phyloP scores from a whole-genome alignment of 208 protist genomes.

The Trypanosoma cruzi region DNA sequence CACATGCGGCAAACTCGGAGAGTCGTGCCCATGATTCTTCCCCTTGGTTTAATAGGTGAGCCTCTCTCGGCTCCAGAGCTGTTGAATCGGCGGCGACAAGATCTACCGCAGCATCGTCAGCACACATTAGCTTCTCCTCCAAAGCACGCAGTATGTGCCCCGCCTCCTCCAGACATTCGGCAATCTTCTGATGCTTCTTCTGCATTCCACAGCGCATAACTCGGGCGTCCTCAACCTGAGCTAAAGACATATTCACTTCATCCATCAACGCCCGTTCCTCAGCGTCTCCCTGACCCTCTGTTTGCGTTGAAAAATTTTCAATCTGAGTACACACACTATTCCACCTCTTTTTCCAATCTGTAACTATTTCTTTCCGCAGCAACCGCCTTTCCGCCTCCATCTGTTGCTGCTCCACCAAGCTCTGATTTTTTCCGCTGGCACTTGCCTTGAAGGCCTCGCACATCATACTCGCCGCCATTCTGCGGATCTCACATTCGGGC shows the following conservation, averaged over 20 bases:
- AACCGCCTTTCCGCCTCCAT: background rate
- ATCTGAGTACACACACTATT: background rate
- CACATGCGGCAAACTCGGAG: background rate
- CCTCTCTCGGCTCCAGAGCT: background rate
- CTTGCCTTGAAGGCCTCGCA: slow-evolving; percentile 31
- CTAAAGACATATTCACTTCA: background rate
- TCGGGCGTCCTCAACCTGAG: background rate
- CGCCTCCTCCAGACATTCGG: background rate
- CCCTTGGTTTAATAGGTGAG: background rate
- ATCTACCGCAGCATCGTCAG: background rate
- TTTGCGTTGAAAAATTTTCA: background rate
- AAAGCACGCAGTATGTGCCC: background rate
- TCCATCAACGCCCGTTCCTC: slow-evolving; percentile 2
- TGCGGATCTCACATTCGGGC: slow-evolving; percentile 11
- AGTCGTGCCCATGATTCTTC: slow-evolving; percentile 14
- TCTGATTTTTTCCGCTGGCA: background rate
- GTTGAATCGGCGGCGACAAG: background rate
- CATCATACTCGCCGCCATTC: slow-evolving; percentile 31
- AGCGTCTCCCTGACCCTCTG: background rate
- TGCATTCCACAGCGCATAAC: background rate
- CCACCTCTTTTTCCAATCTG: slow-evolving; percentile 17
- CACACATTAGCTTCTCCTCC: slow-evolving; percentile 1
- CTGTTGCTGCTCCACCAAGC: background rate
- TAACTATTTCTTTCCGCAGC: slow-evolving; percentile 4
- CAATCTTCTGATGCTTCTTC: background rate